These are phyloP conservation scores for Aphanomyces euteiches DNA, from an alignment of 352 stramenopile species.

Conservation along the genomic window DNA sequence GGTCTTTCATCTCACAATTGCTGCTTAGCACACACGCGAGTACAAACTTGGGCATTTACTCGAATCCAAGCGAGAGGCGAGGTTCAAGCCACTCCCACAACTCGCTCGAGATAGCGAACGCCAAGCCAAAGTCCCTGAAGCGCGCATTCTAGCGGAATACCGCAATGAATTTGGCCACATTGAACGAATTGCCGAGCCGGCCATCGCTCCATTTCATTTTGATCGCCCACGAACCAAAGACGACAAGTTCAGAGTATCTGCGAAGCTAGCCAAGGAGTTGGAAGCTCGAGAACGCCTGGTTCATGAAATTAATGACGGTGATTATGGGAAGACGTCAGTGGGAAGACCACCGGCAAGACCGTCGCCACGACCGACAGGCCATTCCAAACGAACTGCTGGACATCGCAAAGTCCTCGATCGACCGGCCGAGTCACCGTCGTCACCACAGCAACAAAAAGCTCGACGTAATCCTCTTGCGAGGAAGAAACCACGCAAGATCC, in stretches of 20 bases:
- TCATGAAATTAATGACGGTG: conserved; percentile 3
- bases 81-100: conserved; percentile 11
- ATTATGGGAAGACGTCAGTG: not conserved
- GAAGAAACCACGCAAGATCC: not conserved
- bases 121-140: not conserved
- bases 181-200: not conserved
- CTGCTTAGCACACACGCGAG: not conserved
- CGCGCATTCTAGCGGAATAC: not conserved
- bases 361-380: not conserved
- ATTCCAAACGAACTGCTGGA: not conserved
- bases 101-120: not conserved
- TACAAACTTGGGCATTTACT: conserved; percentile 18
- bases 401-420: not conserved
- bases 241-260: not conserved
- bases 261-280: not conserved
- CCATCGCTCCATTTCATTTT: conserved; percentile 7
- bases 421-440: not conserved
- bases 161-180: conserved; percentile 12
- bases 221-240: not conserved
- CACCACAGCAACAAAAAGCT: not conserved
- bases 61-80: not conserved
- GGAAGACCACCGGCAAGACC: not conserved
- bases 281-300: not conserved
- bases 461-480: not conserved
- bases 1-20: too few species aligned